phyloP scores from a whole-genome alignment of 2,329 filamentous ascomycete genomes.

The Lasiodiplodia sp. region DNA sequence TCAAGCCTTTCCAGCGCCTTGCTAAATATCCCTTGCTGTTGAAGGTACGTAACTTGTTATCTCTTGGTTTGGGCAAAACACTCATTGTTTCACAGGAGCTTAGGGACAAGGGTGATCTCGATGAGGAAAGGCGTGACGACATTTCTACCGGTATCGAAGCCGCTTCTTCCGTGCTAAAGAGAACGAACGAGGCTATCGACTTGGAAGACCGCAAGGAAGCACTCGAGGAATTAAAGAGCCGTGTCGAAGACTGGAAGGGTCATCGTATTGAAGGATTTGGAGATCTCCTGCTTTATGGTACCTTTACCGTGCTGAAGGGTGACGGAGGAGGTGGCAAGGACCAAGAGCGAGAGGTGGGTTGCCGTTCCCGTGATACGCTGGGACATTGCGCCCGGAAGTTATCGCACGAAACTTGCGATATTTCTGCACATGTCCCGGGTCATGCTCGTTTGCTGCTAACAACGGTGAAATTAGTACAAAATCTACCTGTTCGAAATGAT shows the following conservation, averaged over 20 bases:
- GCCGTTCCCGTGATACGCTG: conserved; percentile 24
- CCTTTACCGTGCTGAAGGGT: conserved; percentile 87
- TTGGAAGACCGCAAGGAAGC: conserved; percentile 85
- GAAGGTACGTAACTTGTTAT: conserved; percentile 62
- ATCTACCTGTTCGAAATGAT: conserved; percentile 98
- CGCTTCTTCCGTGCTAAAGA: conserved; percentile 79
- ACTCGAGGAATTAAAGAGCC: conserved; percentile 76
- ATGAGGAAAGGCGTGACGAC: conserved; percentile 74
- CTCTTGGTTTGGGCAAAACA: neutral
- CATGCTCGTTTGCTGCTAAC: conserved; percentile 25
- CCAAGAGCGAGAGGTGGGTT: conserved; percentile 83
- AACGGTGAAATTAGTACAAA: conserved; percentile 72
- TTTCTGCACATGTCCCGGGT: neutral
- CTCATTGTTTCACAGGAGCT: conserved; percentile 67
- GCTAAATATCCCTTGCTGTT: conserved; percentile 93
- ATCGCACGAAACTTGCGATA: conserved; percentile 24
- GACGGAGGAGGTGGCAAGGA: conserved; percentile 78
- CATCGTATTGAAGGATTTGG: conserved; percentile 92
- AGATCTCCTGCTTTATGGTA: conserved; percentile 83
- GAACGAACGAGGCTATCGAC: conserved; percentile 90
- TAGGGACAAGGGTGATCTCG: conserved; percentile 79
- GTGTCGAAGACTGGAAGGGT: conserved; percentile 97
- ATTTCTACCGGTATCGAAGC: conserved; percentile 79
- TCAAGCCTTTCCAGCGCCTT: conserved; percentile 95
- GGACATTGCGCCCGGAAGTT: conserved; percentile 28